Conservation (phyloP, 352 stramenopile species). For the Phytopythium cucurbitacearum region DNA sequence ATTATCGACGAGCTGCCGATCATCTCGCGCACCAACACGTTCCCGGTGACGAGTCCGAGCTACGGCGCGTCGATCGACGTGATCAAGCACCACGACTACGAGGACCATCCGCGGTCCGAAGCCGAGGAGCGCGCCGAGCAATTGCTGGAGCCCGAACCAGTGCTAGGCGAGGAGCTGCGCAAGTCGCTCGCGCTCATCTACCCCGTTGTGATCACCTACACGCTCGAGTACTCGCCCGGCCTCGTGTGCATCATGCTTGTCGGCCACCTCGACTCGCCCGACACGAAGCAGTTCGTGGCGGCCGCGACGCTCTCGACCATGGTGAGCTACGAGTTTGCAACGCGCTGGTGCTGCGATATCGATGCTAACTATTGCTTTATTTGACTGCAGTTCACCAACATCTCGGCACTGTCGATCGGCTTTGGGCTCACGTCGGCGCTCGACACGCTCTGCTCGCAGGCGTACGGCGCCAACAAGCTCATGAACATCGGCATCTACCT, state of each 20-base stretch:
- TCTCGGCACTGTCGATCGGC: constrained; percentile 65
- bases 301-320: constrained; percentile 59
- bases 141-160: constrained; percentile 6
- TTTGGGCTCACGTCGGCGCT: constrained; percentile 69
- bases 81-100: constrained; percentile 34
- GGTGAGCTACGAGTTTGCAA: constrained; percentile 3
- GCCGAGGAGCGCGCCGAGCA: constrained; percentile 12
- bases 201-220: constrained; percentile 44
- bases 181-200: constrained; percentile 12
- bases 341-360: background rate
- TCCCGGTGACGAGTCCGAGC: constrained; percentile 43
- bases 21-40: constrained; percentile 47
- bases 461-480: constrained; percentile 51
- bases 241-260: constrained; percentile 61
- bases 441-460: constrained; percentile 78
- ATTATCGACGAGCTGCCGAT: constrained; percentile 24
- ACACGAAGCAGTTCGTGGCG: constrained; percentile 58
- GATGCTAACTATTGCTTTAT: background rate
- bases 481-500: constrained; percentile 78
- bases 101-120: constrained; percentile 1
- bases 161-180: background rate
- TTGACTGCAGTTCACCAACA: constrained; percentile 50
- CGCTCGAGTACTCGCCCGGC: constrained; percentile 49
- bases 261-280: constrained; percentile 49
- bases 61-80: constrained; percentile 33